Evolutionary conservation across 805 yeast species (phyloP), one percentile per base, ranked within the genome.

Genomic region (Saturnispora hagleri): DNA sequence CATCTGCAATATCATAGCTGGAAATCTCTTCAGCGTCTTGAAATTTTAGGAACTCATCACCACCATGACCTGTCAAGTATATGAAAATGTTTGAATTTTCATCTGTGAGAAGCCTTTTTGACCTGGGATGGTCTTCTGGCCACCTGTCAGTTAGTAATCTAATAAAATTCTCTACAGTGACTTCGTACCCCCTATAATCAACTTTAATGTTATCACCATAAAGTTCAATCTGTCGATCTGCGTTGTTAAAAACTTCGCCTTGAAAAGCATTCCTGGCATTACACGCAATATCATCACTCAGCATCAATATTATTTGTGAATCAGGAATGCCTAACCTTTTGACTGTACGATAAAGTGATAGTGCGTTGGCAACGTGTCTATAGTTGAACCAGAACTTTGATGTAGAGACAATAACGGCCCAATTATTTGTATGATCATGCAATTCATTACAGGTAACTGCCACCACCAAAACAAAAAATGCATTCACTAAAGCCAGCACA

Each of bases 11-110:
- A 68, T 93, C 99, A 70, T 88, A 84, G 9, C 96, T 82, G 2
- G 96, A 89, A 53, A 93, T 89, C 62, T 93, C 99, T 66, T 93
- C 99, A 10, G 98, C 97, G 65, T 93, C 99, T 70, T 93, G 99
- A 67, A 93, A 93, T 69, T 93, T 93, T 61, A 93, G 76, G 67
- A 93, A 93, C 67, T 93, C 98, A 62, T 90, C 89, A 49, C 99
- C 99, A 24, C 99, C 99, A 68, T 93, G 99, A 24, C 99, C 99
- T 1, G 99, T 93, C 82, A 93, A 76, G 66, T 93, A 93, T 27
- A 93, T 85, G 67, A 93, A 87, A 48, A 93, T 89, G 66, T 93
- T 93, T 31, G 96, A 87, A 64, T 89, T 82, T 65, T 90, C 97
- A 71, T 93, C 98, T 0, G 98, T 89, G 54, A 90, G 70, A 46